Evolutionary conservation across 2,329 filamentous ascomycete species (phyloP).

Genomic region (Aspergillus sp.): DNA sequence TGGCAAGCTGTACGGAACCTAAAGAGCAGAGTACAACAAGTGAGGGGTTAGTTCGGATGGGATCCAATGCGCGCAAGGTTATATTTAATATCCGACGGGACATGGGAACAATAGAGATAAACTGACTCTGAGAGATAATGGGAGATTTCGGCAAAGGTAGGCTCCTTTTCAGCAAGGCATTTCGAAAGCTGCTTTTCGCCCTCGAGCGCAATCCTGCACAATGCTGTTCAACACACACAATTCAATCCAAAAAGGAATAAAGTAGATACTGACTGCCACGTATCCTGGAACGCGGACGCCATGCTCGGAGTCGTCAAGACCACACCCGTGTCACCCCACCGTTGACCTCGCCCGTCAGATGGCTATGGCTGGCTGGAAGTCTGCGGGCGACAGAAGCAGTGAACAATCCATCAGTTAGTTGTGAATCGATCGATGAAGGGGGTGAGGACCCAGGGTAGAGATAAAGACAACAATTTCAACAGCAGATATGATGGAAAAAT

Average conservation of each 20-base stretch:
- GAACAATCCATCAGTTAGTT: constrained; percentile 50
- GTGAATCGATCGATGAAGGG: constrained; percentile 4
- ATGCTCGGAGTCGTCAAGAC: constrained; percentile 19
- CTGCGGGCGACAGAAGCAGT: constrained; percentile 43
- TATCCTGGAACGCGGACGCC: constrained; percentile 46
- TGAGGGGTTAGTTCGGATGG: too few species aligned
- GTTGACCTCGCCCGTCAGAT: constrained; percentile 55
- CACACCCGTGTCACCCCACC: constrained; percentile 42
- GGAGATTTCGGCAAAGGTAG: constrained; percentile 47
- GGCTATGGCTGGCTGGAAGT: constrained; percentile 50
- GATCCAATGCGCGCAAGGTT: too few species aligned
- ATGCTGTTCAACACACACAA: constrained; percentile 10
- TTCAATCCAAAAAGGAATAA: constrained; percentile 1
- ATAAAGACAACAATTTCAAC: not conserved
- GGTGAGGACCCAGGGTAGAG: not conserved
- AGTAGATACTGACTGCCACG: constrained; percentile 46
- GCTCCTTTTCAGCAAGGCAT: constrained; percentile 46
- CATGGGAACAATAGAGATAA: not conserved
- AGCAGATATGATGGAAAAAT: not conserved
- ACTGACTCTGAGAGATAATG: constrained; percentile 38
- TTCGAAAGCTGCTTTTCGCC: constrained; percentile 47
- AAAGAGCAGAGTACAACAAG: constrained; percentile 1
- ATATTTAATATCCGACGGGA: too few species aligned
- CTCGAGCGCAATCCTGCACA: constrained; percentile 32
- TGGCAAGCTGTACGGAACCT: constrained; percentile 71